Base-by-base conservation (phyloP, 176 grass and related monocot genomes). In the Dactylis glomerata region DNA sequence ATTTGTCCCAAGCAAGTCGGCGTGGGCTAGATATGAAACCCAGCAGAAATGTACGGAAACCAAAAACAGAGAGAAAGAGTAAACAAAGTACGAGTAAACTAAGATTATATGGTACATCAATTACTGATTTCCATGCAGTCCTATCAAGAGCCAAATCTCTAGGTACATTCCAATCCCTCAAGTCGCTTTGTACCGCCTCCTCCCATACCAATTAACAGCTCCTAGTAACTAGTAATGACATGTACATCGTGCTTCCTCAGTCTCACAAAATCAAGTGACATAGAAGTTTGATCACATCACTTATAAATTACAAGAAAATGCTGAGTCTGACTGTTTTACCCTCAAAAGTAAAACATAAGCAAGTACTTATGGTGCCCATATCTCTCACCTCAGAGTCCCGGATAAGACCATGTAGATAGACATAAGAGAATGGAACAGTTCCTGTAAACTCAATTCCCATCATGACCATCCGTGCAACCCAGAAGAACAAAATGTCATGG, bases 381-480 rank as follows among this genome's bases (percentile, higher is more conserved):
- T 59, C 52, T 87, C 87, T 95, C 79, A 98, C 96, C 87, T 95
- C 89, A 83, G 93, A 87, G 54, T 98, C 96, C 61, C 93, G 89
- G 73, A 98, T 98, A 86, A 98, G 93, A 73, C 96, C 96, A 85
- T 98, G 96, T 68, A 98, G 83, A 91, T 98, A 98, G 79, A 95
- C 91, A 92, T 95, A 95, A 74, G 96, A 94, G 82, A 98, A 98
- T 30, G 93, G 96, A 30, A 90, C 85, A 44, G 82, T 84, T 76
- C 96, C 93, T 70, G 96, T 98, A 82, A 98, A 93, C 75, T 98
- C 91, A 78, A 98, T 93, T 41, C 93, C 93, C 96, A 98, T 98
- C 96, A 98, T 98, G 55, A 98, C 89, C 96, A 98, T 98, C 80
- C 96, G 87, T 81, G 96, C 93, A 76, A 98, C 96, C 96, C 96